Conservation (phyloP, 2,329 filamentous ascomycete genomes). For the Rhynchosporium graminicola region DNA sequence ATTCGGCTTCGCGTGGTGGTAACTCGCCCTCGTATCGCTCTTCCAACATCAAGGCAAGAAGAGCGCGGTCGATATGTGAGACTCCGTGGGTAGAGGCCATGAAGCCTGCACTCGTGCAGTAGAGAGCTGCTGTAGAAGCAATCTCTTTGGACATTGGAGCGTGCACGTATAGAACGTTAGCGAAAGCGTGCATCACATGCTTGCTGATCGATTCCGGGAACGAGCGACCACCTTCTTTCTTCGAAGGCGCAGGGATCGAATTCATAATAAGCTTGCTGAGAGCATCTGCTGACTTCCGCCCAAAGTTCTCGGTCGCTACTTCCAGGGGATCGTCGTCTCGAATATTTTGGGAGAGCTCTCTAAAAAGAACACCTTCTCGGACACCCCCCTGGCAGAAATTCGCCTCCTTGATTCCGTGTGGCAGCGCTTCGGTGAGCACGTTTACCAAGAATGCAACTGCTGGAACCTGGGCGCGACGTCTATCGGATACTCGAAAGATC, state of each 20-base stretch:
- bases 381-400: constrained; percentile 73
- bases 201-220: constrained; percentile 47
- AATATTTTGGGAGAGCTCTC: constrained; percentile 48
- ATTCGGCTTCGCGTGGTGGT: constrained; percentile 56
- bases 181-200: constrained; percentile 55
- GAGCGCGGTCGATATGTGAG: constrained; percentile 59
- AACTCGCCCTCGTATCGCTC: constrained; percentile 65
- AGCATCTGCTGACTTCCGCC: constrained; percentile 47
- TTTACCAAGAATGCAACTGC: constrained; percentile 67
- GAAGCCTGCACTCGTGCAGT: constrained; percentile 63
- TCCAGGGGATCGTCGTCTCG: constrained; percentile 58
- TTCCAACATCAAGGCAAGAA: constrained; percentile 63
- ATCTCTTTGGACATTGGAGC: constrained; percentile 53
- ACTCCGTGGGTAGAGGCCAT: constrained; percentile 63
- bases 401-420: constrained; percentile 58
- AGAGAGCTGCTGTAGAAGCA: constrained; percentile 59
- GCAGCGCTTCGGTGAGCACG: constrained; percentile 61
- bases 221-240: constrained; percentile 25
- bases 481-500: constrained; percentile 63
- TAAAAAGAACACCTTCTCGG: constrained; percentile 65
- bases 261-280: constrained; percentile 51
- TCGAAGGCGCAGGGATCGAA: constrained; percentile 45
- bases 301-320: constrained; percentile 58
- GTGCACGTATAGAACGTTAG: constrained; percentile 59
- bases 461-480: constrained; percentile 65